Evolutionary conservation across 1,139 yeast genomes (phyloP).

Genomic region (Eremothecium coryli): DNA sequence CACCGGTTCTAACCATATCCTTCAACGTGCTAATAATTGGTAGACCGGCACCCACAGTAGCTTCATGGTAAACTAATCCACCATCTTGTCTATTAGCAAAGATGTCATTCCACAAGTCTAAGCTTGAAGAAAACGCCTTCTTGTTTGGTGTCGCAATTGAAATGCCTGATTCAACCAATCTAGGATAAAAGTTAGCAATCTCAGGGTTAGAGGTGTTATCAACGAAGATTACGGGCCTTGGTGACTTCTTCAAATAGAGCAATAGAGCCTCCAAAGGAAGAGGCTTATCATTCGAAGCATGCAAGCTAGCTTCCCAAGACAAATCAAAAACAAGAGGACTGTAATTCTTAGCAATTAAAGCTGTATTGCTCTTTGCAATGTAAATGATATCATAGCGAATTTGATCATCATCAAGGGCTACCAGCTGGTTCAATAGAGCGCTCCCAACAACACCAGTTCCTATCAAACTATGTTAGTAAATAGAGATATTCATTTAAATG

Average conservation of each 20-base stretch:
- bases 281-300: slow-evolving; percentile 43
- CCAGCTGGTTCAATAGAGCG: slow-evolving; percentile 72
- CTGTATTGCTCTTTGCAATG: slow-evolving; percentile 65
- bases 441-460: slow-evolving; percentile 95
- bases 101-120: slow-evolving; percentile 66
- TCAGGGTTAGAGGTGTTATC: slow-evolving; percentile 86
- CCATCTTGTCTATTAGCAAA: slow-evolving; percentile 43
- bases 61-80: slow-evolving; percentile 91
- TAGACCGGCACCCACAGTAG: slow-evolving; percentile 98
- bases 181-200: slow-evolving; percentile 69
- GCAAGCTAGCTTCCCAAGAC: slow-evolving; percentile 43
- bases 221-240: slow-evolving; percentile 70
- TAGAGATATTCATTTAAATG: not conserved
- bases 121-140: slow-evolving; percentile 86
- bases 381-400: slow-evolving; percentile 68
- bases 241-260: slow-evolving; percentile 53
- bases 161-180: slow-evolving; percentile 64
- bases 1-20: slow-evolving; percentile 87
- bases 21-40: slow-evolving; percentile 84
- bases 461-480: slow-evolving; percentile 9
- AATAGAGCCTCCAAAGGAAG: slow-evolving; percentile 51
- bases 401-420: slow-evolving; percentile 32
- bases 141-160: slow-evolving; percentile 97
- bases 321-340: slow-evolving; percentile 52
- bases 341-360: slow-evolving; percentile 61